Evolutionary conservation across 2,329 filamentous ascomycete species (phyloP).

Genomic region (Diaporthe humulicola): DNA sequence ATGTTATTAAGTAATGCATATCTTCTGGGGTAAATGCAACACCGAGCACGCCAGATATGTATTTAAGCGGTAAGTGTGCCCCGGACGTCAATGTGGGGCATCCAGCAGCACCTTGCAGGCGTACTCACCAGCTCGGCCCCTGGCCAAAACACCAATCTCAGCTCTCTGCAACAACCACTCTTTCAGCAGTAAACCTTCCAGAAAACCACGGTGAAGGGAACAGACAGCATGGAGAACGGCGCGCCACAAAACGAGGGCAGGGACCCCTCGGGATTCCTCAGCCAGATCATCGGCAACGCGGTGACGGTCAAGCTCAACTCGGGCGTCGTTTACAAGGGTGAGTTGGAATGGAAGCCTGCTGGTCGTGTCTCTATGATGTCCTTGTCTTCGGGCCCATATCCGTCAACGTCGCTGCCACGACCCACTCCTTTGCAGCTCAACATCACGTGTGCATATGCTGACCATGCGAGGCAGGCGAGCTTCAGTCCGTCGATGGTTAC

Average conservation of each 20-base stretch:
- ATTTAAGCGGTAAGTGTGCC: neutral
- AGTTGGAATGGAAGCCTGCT: slow-evolving; percentile 44
- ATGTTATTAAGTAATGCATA: neutral
- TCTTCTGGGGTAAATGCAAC: neutral
- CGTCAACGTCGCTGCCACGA: neutral
- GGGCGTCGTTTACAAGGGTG: slow-evolving; percentile 98
- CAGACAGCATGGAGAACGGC: slow-evolving; percentile 81
- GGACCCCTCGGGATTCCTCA: slow-evolving; percentile 93
- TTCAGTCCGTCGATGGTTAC: slow-evolving; percentile 97
- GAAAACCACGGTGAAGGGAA: neutral
- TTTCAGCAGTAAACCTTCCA: neutral
- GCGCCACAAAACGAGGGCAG: slow-evolving; percentile 78
- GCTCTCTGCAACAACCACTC: neutral
- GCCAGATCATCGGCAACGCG: slow-evolving; percentile 92
- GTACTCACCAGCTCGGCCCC: slow-evolving; percentile 5
- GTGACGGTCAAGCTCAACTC: slow-evolving; percentile 99
- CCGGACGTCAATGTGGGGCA: slow-evolving; percentile 9
- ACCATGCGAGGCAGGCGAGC: slow-evolving; percentile 73
- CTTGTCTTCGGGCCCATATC: no score
- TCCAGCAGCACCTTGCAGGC: neutral
- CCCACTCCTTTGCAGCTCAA: neutral
- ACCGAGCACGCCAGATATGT: neutral
- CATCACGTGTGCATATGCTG: slow-evolving; percentile 37
- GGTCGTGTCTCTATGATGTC: neutral
- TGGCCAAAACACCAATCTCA: neutral